Base-by-base conservation (phyloP, 306 rosid genomes). In the Inga laurina region DNA sequence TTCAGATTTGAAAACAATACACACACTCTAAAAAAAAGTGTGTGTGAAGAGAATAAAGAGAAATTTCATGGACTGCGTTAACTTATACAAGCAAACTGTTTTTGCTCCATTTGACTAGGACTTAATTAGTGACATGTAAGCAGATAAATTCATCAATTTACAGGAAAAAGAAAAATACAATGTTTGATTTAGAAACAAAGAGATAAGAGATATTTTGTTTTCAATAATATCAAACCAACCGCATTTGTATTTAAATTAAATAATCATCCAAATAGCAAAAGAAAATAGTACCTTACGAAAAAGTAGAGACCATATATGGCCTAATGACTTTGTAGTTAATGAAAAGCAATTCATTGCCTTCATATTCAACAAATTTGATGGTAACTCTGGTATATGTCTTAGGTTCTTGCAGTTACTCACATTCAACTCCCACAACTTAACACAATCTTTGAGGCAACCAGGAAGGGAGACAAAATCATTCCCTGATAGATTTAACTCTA, bases 301-400 rank as follows among this genome's bases (percentile, higher is more conserved):
- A 56, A 84, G 81, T 81, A 75, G 84, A 80, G 11, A 0, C 82
- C 84, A 80, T 74, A 84, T 5, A 65, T 35, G 76, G 51, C 34
- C 18, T 24, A 45, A 7, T 5, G 87, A 75, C 22, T 68, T 61
- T 24, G 2, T 1, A 45, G 30, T n/a, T 12, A 85, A 76, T 0
- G 21, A 22, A 13, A 0, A 2, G 67, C 82, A 80, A 2, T 59
- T 0, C 62, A 18, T 27, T 76, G 82, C 87, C 19, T 24, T 5
- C 4, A 84, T 35, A 22, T 5, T 19, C 16, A 19, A 27, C 34
- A 59, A 11, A n/a, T 41, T 54, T 10, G 51, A 15, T 3, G 87
- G 84, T n/a, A 80, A 19, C 8, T 69, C 61, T 70, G 84, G 56
- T 12, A 84, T 76, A 1, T 84, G 34, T 32, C 44, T 2, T 13